Conservation (phyloP, 2,329 filamentous ascomycete species). For the Ophiostoma himal-ulmi region DNA sequence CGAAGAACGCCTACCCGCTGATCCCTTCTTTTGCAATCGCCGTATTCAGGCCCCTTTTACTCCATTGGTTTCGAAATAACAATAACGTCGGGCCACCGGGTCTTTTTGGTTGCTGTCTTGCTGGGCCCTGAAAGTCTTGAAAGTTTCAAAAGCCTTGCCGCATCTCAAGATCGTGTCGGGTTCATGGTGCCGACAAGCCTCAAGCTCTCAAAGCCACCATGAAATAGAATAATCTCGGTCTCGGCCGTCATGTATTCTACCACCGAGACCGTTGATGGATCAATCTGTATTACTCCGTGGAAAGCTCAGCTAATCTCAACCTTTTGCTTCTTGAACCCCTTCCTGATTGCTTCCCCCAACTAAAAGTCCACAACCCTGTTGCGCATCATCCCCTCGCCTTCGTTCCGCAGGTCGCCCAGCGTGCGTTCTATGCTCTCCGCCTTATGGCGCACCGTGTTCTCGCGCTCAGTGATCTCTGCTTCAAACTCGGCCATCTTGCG, state of each 20-base stretch:
- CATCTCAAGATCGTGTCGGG: not conserved
- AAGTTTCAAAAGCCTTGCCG: not conserved
- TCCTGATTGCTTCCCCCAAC: conserved; percentile 16
- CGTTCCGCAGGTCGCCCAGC: conserved; percentile 49
- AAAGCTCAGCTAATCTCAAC: not conserved
- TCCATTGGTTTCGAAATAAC: not conserved
- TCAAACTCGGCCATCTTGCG: conserved; percentile 48
- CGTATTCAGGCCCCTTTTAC: not conserved
- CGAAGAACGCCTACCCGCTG: not conserved
- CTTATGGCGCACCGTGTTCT: conserved; percentile 49
- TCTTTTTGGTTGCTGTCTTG: not conserved
- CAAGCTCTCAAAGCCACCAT: not conserved
- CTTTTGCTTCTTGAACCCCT: conserved; percentile 1
- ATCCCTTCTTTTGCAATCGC: not conserved
- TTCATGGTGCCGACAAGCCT: not conserved
- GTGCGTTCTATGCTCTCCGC: conserved; percentile 51
- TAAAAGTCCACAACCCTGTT: conserved; percentile 36
- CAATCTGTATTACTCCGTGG: not conserved
- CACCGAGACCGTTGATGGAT: not conserved
- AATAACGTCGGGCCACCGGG: not conserved
- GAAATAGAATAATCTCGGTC: not conserved
- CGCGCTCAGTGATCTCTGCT: conserved; percentile 48
- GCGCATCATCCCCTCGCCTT: conserved; percentile 52
- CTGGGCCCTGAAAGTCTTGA: not conserved
- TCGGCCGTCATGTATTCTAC: not conserved